Evolutionary conservation across 805 yeast species (phyloP), one percentile per base, ranked within the genome.

Genomic region (Yarrowia phangngaensis): DNA sequence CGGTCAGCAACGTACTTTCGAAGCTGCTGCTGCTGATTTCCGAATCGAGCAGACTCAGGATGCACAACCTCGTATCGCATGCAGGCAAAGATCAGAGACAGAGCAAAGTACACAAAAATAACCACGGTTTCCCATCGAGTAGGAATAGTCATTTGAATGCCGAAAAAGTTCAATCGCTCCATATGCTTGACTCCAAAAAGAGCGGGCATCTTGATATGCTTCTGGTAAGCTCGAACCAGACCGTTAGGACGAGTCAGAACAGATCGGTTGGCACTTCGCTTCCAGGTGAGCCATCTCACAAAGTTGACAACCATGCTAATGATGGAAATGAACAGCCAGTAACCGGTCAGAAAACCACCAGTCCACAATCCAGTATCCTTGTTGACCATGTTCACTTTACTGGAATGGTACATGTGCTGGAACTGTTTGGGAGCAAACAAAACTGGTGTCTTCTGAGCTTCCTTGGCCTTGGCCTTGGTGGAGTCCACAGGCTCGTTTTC

Each of bases 1-100:
- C 85, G 67, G 55, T 77, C 92, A 4, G 75, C 73, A 38, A 64
- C 55, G 53, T 63, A 70, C 20, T 75, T 61, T 55, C 68, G 56
- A 55, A 70, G 58, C 9, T 74, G 73, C 24, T 56, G 54, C 45
- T 57, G 47, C 27, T 63, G 66, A 0, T 64, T 49, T 0, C 54
- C 54, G 51, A 64, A 74, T n/a, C 62, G 54, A 1, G 73, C 58
- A 5, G 74, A 69, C 52, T 70, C 67, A 2, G 59, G 66, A 4
- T 57, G 58, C 54, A 63, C 54, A 28, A 59, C 57, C 6, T 57
- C 53, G 54, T 66, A 64, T 2, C 64, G 66, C 6, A 59, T 35
- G 40, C 54, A 23, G 60, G 56, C 55, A 51, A 65, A 63, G 2
- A 66, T 53, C n/a, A 61, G 20, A 51, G 59, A 58, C 56, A 68